Conservation (phyloP, 2,329 filamentous ascomycete species). For the Xylaria sp. region DNA sequence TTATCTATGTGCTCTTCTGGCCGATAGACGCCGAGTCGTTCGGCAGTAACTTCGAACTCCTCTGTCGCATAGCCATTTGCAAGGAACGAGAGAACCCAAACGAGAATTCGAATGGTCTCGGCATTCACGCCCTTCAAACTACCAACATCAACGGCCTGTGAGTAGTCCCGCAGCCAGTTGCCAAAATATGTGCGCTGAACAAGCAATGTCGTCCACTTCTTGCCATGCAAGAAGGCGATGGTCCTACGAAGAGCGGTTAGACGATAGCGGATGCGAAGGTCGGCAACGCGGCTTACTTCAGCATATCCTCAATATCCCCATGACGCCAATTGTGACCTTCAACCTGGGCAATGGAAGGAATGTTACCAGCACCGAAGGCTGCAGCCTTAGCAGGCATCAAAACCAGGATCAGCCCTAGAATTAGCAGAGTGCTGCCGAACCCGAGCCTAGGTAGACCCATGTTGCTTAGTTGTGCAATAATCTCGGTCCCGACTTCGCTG, state of each 20-base stretch:
- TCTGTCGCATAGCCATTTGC: constrained; percentile 86
- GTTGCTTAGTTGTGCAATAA: constrained; percentile 27
- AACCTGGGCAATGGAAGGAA: constrained; percentile 70
- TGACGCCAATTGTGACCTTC: constrained; percentile 77
- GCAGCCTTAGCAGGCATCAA: constrained; percentile 65
- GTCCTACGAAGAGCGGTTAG: constrained; percentile 52
- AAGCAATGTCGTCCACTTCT: constrained; percentile 85
- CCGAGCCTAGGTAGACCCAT: constrained; percentile 62
- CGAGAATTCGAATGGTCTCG: constrained; percentile 79
- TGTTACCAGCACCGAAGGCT: constrained; percentile 77
- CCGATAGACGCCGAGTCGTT: constrained; percentile 81
- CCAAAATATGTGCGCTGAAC: constrained; percentile 84
- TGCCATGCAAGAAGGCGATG: constrained; percentile 78
- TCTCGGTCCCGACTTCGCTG: neutral
- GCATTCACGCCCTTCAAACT: constrained; percentile 82
- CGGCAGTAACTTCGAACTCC: constrained; percentile 85
- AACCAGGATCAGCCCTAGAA: constrained; percentile 64
- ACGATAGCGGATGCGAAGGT: neutral
- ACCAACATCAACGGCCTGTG: constrained; percentile 83
- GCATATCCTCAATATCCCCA: constrained; percentile 83
- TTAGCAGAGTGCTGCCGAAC: constrained; percentile 63
- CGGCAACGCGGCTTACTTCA: constrained; percentile 58
- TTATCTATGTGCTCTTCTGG: constrained; percentile 82
- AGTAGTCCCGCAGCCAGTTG: constrained; percentile 89
- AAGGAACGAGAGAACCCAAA: constrained; percentile 85